phyloP scores from a whole-genome alignment of 257 asterid species.

The Przewalskia tangutica region DNA sequence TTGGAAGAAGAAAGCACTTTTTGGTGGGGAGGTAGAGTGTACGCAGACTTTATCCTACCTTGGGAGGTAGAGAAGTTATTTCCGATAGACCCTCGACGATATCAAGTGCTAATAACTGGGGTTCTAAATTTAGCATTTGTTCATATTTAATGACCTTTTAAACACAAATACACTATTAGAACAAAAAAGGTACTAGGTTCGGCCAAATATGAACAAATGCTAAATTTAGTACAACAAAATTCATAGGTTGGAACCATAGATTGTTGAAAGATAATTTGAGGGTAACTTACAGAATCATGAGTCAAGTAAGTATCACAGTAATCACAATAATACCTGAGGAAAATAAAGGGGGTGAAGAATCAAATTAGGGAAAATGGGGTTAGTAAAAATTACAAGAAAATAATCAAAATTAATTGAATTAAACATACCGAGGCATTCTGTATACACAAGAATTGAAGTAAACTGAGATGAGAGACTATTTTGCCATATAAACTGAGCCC shows the following conservation, averaged over 20 bases:
- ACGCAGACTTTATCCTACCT: too few species aligned
- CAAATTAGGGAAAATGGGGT: not conserved
- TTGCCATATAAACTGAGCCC: too few species aligned
- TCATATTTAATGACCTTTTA: not conserved
- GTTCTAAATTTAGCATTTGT: not conserved
- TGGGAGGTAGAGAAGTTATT: too few species aligned
- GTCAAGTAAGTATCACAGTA: conserved; percentile 23
- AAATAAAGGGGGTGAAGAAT: not conserved
- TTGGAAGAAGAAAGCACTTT: too few species aligned
- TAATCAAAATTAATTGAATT: not conserved
- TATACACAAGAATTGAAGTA: not conserved
- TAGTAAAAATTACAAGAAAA: not conserved
- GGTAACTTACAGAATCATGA: conserved; percentile 18
- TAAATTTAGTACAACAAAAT: not conserved
- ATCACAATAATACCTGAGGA: conserved; percentile 19
- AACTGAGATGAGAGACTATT: too few species aligned
- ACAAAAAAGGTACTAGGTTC: not conserved
- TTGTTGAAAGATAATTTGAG: too few species aligned
- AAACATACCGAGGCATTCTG: conserved; percentile 14
- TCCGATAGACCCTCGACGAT: too few species aligned
- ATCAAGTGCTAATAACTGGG: not conserved
- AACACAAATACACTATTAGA: not conserved
- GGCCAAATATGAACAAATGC: too few species aligned
- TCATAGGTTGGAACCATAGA: not conserved
- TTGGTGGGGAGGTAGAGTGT: too few species aligned